Percentiles rank a stretch among this genome's conserved stretches.
Evolutionary conservation across 345 rosid genomes (phyloP).

Genomic region (Bruguiera sexangula): DNA sequence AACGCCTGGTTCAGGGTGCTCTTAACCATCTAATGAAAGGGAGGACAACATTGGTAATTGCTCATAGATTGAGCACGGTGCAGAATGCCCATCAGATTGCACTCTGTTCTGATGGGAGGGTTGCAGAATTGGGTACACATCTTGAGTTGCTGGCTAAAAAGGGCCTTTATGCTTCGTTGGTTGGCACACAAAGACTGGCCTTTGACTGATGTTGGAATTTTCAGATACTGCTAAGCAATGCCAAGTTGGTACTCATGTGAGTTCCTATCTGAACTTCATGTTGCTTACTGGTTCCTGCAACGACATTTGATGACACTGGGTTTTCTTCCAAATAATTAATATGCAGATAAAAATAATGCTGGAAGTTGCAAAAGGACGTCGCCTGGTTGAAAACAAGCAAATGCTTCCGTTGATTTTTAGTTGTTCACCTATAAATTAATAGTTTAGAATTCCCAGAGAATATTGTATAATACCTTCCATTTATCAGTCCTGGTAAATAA

Average conservation of each 20-base stretch:
- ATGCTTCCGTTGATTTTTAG: neutral
- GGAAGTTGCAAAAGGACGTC: neutral
- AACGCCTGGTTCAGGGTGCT: constrained; percentile 90
- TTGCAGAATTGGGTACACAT: constrained; percentile 87
- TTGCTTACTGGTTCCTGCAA: neutral
- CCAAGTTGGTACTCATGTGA: constrained; percentile 27
- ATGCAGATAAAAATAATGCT: neutral
- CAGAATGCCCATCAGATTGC: constrained; percentile 91
- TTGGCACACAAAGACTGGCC: constrained; percentile 88
- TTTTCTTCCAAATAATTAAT: neutral
- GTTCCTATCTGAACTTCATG: neutral
- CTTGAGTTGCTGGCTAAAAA: constrained; percentile 58
- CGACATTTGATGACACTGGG: neutral
- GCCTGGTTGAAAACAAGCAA: constrained; percentile 1
- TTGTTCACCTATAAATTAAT: neutral
- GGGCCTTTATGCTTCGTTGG: constrained; percentile 82
- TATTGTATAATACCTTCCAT: no score
- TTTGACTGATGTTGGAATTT: constrained; percentile 49
- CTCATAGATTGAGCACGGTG: constrained; percentile 93
- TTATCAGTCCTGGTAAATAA: no score
- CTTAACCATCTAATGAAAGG: constrained; percentile 82
- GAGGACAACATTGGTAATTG: constrained; percentile 87
- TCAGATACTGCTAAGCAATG: constrained; percentile 3
- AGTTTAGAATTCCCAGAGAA: no score
- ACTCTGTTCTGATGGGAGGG: constrained; percentile 70